Base-by-base conservation (phyloP, 2,329 filamentous ascomycete genomes). In the Alternaria viburni region DNA sequence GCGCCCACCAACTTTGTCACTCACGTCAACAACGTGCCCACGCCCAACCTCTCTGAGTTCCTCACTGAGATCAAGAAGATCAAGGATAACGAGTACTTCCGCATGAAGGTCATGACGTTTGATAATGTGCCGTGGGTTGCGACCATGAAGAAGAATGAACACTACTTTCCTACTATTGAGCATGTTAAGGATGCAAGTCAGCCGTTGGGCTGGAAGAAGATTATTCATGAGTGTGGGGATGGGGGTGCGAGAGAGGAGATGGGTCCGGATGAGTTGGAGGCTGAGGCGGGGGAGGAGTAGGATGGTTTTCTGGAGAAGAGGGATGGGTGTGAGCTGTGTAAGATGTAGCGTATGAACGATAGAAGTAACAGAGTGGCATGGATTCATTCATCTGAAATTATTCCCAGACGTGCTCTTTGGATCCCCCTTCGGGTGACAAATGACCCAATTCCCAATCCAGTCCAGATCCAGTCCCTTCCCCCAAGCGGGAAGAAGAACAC, bases 61-160 rank as follows among this genome's bases (percentile, higher is more conserved):
- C 84, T 98, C 65, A 84, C 85, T 25, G 91, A 93, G 67, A 93
- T 96, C 17, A 88, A 91, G 71, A 90, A 91, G 80, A 97, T 99
- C 72, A 92, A 93, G 0, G 93, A 99, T 74, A 99, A 99, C 76
- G 97, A 93, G 2, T 99, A 99, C 82, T 99, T 99, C 89, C 90
- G 96, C 17, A 86, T 99, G 57, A 94, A 95, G 79, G 93, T 96
- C n/a, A 93, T 98, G 79, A 98, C 96, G 0, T 99, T 99, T 76
- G 96, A 99, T 80, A 97, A 96, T 74, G 93, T 99, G 10, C 95
- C 95, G 4, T 99, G 96, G 93, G 93, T 99, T n/a, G 93, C 96
- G 43, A 99, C 96, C 9, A 97, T 99, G 92, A 99, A 99, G 89
- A 98, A 98, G 87, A 97, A 97, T 73, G 95, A 99, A 78, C 96